These are phyloP conservation scores for Apiospora sp. DNA, from an alignment of 2,329 filamentous ascomycete genomes.

Conservation along the genomic window DNA sequence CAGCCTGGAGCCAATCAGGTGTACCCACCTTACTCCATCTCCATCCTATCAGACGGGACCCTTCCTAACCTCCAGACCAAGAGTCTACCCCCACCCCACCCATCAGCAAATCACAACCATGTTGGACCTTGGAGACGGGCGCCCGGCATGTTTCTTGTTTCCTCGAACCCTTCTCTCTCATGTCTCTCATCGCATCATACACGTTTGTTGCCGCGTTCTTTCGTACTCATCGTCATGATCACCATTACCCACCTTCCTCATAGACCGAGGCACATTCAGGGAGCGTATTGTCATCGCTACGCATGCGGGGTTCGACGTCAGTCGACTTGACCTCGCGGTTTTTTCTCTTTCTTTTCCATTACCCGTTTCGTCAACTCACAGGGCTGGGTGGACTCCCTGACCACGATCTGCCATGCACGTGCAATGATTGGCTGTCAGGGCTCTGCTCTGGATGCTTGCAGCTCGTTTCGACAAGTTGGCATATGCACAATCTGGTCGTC, in stretches of 20 bases:
- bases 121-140: background rate
- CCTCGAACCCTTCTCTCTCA: conserved; percentile 8
- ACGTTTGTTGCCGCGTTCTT: background rate
- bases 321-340: conserved; percentile 2
- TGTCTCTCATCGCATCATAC: conserved; percentile 12
- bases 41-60: background rate
- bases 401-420: background rate
- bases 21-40: conserved; percentile 7
- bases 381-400: conserved; percentile 7
- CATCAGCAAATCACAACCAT: background rate
- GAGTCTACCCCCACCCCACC: background rate
- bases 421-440: conserved; percentile 2
- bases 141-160: conserved; percentile 3
- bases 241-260: conserved; percentile 10
- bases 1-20: background rate
- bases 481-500: conserved; percentile 21
- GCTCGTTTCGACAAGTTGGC: conserved; percentile 12
- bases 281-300: background rate
- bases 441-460: conserved; percentile 6
- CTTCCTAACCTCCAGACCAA: background rate
- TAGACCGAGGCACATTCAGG: conserved; percentile 1
- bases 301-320: background rate
- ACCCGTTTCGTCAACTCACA: conserved; percentile 9
- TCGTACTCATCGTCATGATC: background rate
- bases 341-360: background rate